Base-by-base conservation (phyloP, 23 red algal genomes). In the Gracilariopsis chorda region DNA sequence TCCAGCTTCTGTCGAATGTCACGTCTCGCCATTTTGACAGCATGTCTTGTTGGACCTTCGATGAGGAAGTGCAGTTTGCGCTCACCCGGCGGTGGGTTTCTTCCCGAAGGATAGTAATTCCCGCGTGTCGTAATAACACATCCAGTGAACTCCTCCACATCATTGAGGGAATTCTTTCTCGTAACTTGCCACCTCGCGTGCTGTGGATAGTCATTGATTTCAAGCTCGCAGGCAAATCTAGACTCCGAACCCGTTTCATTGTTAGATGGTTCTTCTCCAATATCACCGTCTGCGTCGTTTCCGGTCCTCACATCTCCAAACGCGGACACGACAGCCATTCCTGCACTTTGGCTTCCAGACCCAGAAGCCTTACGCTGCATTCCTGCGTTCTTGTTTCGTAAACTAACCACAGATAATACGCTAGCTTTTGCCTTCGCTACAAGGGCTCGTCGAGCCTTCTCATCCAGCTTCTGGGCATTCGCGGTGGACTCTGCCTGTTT, bases 161-260 rank as follows among this genome's bases (percentile, higher is more conserved):
- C 95, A 32, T 75, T 84, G 48, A 98, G 57, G 10, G 90, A 75
- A 47, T 83, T 78, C 74, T 94, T 94, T 39, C 89, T 86, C 3
- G 91, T 94, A 17, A 98, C 95, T 33, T 90, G 77, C 95, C 95
- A 98, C 46, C 95, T 77, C n/a, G 95, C 95, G 62, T 94, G 84
- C 28, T 94, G 95, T 14, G 90, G 95, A 56, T 94, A 98, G 82
- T 98, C 95, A 80, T 98, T 98, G 37, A 98, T 98, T 51, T 98
- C 95, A 34, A 98, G 78, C 56, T 98, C 95, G 4, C 68, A 69
- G 8, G 78, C 91, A 73, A 87, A 94, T 8, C 88, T 55, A 11
- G 88, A 51, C 30, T 55, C 52, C 47, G 37, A 73, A 39, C 30
- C 64, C 25, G 20, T 57, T n/a, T 58, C 68, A 24, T 52, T 48